A percentile compares a stretch with the other conserved stretches of the same genome.
phyloP scores from a whole-genome alignment of 2,329 filamentous ascomycete species.

The Amauroascus verrucosus region DNA sequence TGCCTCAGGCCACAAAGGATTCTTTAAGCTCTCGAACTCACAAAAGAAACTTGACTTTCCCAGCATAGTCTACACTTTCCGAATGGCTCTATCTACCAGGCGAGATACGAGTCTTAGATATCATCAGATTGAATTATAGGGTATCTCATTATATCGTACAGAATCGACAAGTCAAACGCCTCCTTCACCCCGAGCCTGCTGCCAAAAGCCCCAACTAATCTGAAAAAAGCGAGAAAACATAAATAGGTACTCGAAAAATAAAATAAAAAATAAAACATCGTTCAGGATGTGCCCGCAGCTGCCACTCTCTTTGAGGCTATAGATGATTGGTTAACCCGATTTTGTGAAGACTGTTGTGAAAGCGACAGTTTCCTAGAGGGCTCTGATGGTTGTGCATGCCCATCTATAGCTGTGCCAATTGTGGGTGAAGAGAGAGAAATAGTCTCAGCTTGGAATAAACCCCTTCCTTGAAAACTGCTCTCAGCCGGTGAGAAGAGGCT shows the following conservation, averaged over 20 bases:
- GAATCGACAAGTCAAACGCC: constrained; percentile 1
- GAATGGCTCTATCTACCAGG: no score
- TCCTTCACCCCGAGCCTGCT: not conserved
- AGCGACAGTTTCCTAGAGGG: constrained; percentile 12
- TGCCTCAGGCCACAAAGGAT: constrained; percentile 6
- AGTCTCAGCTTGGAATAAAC: constrained; percentile 28
- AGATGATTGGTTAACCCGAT: constrained; percentile 10
- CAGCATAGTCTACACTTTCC: no score
- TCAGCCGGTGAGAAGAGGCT: constrained; percentile 37
- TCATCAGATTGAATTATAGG: constrained; percentile 1
- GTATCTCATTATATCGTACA: constrained; percentile 8
- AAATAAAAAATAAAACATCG: not conserved
- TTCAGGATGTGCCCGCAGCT: constrained; percentile 1
- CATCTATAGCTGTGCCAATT: constrained; percentile 20
- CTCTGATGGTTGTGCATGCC: constrained; percentile 12
- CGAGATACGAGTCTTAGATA: no score
- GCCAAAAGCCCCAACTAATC: not conserved
- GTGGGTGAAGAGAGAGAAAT: constrained; percentile 21
- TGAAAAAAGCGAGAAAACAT: not conserved
- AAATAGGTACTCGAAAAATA: not conserved
- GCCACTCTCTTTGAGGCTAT: constrained; percentile 1
- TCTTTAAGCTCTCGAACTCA: not conserved
- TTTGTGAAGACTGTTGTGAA: constrained; percentile 14
- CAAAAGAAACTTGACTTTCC: no score
- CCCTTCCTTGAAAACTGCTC: constrained; percentile 23